Base-by-base conservation (phyloP, 2,329 filamentous ascomycete genomes). In the Trichoderma pleuroti region DNA sequence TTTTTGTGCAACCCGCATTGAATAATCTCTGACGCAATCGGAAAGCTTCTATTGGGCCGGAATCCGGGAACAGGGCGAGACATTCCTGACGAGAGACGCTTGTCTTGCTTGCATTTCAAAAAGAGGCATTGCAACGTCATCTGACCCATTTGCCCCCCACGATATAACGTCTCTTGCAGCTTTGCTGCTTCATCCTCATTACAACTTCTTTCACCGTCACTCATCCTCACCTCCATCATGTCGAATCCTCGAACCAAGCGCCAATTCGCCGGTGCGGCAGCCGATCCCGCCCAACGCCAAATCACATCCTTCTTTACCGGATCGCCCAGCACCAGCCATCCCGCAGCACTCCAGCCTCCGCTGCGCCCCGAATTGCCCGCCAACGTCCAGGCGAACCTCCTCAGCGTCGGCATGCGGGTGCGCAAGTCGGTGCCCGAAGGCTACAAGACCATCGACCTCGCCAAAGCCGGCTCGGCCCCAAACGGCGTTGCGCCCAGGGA, bases 391-490 rank as follows among this genome's bases (percentile, higher is more conserved):
- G 87, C 94, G 42, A 92, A 92, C 73, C 90, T 98, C n/a, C 85
- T 98, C 54, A 93, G 87, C 76, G 95, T 98, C 74, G 95, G 95
- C 76, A 98, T 98, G 94, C 91, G 95, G 28, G 87, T 98, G 64
- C 92, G 95, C 78, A 98, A 98, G 83, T 92, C 92, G 12, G 92
- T 98, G 9, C 92, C 93, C 0, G 94, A 98, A 79, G 95, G 95
- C 72, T 98, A 98, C 86, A 97, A 97, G 84, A 97, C 93, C 2
- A 80, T 79, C 73, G 76, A 78, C 66, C 82, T 84, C 72, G 83
- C 82, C 74, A 80, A 77, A 52, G 0, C 46, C 11, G 24, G 11
- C 21, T 8, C 46, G 24, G 1, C 21, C 46, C 11, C 21, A 0
- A 52, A 7, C 21, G 21, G 46, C 21, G 21, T 24, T 24, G 56